Evolutionary conservation across 2,329 filamentous ascomycete species (phyloP), one percentile per base, ranked within the genome.

Genomic region (Verticillium tricorpus): DNA sequence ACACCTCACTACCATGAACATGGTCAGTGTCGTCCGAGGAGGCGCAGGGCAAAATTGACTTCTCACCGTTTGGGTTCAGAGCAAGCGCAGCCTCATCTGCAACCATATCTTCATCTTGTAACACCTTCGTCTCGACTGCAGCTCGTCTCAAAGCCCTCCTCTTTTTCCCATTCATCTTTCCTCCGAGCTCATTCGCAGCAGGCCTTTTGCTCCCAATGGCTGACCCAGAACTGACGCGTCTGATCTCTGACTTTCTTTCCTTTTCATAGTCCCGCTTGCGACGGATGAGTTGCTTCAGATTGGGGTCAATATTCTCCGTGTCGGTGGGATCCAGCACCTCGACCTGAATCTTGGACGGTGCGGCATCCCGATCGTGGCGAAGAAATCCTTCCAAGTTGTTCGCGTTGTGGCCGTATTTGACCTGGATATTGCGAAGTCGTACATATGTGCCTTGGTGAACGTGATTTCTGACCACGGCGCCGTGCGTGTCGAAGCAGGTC

Each of bases 341-440:
- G n/a, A 94, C 78, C 52, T 85, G 79, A n/a, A 92, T 69, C 66
- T 84, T 87, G 8, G 65, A 75, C 9, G 65, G 64, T 11, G 39
- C 77, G 11, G 69, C 65, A 1, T 68, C 67, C 6, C 74, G 74
- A 67, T 95, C 91, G 59, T 82, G 80, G 66, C 89, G 87, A 25
- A 97, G 73, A 60, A 80, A 85, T 2, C 90, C 93, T 73, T 97
- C 93, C 0, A 97, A 77, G 62, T 84, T 83, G 4, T 73, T 71
- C 31, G 72, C 77, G 56, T 81, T 79, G 57, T 71, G 77, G 14
- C 83, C 83, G 22, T 75, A 76, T 65, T 89, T 91, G 65, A 92
- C 81, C 22, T 89, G 89, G 3, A 96, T 80, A 68, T 97, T 97
- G 25, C 79, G 82, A 6, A 97, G 73, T 4, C 76, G 76, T 2